Conservation (phyloP, 2,329 filamentous ascomycete genomes). For the Botrytis fragariae region DNA sequence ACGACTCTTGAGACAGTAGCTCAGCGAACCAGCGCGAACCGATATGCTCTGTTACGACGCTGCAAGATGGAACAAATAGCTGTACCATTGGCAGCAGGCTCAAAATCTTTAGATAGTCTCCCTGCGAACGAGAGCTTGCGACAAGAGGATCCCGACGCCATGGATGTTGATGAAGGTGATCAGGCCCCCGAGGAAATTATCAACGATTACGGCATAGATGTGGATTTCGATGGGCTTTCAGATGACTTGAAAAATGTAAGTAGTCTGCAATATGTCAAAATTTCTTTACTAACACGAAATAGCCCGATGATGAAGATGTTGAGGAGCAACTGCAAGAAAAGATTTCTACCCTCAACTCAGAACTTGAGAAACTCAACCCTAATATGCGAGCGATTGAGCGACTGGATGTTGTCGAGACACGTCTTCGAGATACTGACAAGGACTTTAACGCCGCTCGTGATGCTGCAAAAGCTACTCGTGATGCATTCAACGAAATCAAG, state of each 20-base stretch:
- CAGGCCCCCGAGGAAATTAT: slow-evolving; percentile 65
- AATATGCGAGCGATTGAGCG: slow-evolving; percentile 96
- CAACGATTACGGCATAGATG: slow-evolving; percentile 87
- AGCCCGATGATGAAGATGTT: slow-evolving; percentile 67
- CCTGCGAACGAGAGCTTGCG: slow-evolving; percentile 83
- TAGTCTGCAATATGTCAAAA: slow-evolving; percentile 41
- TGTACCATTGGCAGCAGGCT: slow-evolving; percentile 73
- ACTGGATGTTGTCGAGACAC: slow-evolving; percentile 78
- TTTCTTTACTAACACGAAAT: slow-evolving; percentile 30
- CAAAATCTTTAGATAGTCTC: slow-evolving; percentile 70
- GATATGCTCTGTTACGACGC: slow-evolving; percentile 79
- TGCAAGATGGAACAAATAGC: slow-evolving; percentile 94
- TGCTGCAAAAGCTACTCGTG: slow-evolving; percentile 69
- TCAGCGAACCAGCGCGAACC: slow-evolving; percentile 78
- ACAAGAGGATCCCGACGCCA: slow-evolving; percentile 76
- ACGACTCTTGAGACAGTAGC: slow-evolving; percentile 78
- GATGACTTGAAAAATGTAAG: slow-evolving; percentile 77
- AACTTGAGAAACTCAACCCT: slow-evolving; percentile 91
- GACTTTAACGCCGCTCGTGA: slow-evolving; percentile 85
- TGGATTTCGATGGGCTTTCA: slow-evolving; percentile 79
- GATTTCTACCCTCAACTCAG: slow-evolving; percentile 68
- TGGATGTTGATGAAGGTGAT: slow-evolving; percentile 81
- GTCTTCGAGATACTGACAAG: slow-evolving; percentile 79
- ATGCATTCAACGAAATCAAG: slow-evolving; percentile 81
- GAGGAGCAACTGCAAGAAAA: slow-evolving; percentile 77